Percentiles rank a stretch among this genome's conserved stretches.
Evolutionary conservation across 371 early-diverging fungal genomes (phyloP).

Genomic region (Mortierella sp.): DNA sequence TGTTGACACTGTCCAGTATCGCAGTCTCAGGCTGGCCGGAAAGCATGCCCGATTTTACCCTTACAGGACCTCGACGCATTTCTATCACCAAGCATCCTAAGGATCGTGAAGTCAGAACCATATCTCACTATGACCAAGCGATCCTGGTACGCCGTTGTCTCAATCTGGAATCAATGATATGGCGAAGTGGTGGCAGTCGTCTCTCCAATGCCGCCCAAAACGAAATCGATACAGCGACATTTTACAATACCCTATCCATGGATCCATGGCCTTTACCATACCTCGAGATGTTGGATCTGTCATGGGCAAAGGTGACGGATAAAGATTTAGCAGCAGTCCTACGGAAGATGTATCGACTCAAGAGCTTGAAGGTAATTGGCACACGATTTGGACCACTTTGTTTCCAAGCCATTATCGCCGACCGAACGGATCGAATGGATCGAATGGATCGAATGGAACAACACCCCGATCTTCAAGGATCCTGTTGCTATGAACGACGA

Average conservation of each 20-base stretch:
- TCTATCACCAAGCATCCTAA: too few relatives aligned
- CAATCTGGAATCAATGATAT: background rate
- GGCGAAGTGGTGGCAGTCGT: background rate
- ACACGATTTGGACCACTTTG: background rate
- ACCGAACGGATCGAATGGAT: too few relatives aligned
- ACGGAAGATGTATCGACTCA: background rate
- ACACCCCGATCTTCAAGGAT: too few relatives aligned
- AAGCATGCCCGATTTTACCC: too few relatives aligned
- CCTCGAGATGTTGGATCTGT: background rate
- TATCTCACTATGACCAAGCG: too few relatives aligned
- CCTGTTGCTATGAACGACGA: background rate
- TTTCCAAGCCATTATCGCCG: background rate
- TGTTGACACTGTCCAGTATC: background rate
- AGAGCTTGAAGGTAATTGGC: background rate
- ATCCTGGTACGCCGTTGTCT: background rate
- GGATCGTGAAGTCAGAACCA: too few relatives aligned
- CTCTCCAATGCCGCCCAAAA: background rate
- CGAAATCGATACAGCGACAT: background rate
- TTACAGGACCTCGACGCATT: too few relatives aligned
- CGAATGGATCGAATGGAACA: too few relatives aligned
- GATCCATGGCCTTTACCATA: background rate
- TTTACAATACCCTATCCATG: background rate
- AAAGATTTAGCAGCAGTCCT: background rate
- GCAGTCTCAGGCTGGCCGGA: too few relatives aligned
- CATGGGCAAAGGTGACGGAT: background rate